phyloP scores from a whole-genome alignment of 345 rosid genomes.

The Ceriops zippeliana region DNA sequence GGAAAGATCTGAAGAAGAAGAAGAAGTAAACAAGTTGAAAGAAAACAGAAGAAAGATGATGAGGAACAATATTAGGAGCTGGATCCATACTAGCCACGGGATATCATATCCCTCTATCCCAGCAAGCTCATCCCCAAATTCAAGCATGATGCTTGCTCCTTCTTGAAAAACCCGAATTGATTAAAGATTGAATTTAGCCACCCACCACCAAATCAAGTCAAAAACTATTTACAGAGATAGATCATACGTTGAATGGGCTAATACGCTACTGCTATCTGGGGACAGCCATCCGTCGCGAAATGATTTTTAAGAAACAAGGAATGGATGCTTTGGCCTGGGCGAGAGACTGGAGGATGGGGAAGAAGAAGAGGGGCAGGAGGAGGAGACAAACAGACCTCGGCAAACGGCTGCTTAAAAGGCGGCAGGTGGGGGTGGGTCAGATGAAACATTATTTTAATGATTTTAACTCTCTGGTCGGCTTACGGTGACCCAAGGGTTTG shows the following conservation, averaged over 20 bases:
- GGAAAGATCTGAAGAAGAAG: conserved; percentile 3
- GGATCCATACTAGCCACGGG: conserved; percentile 87
- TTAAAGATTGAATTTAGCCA: too few species aligned
- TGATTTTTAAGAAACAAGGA: too few species aligned
- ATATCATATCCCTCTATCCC: conserved; percentile 50
- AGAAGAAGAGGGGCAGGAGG: not conserved
- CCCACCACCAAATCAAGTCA: too few species aligned
- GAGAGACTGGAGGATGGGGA: not conserved
- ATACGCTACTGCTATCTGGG: too few species aligned
- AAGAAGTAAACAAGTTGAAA: conserved; percentile 31
- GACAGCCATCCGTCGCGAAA: too few species aligned
- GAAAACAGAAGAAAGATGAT: conserved; percentile 57
- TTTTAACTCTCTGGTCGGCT: not conserved
- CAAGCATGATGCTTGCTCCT: conserved; percentile 30
- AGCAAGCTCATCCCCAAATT: conserved; percentile 46
- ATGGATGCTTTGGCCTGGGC: too few species aligned
- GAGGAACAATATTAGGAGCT: conserved; percentile 57
- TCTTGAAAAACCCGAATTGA: too few species aligned
- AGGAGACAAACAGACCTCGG: not conserved
- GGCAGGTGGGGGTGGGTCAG: not conserved
- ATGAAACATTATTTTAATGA: not conserved
- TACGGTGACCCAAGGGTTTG: too few species aligned
- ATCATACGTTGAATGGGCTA: too few species aligned
- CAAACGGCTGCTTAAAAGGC: not conserved
- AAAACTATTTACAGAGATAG: too few species aligned